Evolutionary conservation across 768 basidiomycete species (phyloP).

Genomic region (Amyloporia xantha): DNA sequence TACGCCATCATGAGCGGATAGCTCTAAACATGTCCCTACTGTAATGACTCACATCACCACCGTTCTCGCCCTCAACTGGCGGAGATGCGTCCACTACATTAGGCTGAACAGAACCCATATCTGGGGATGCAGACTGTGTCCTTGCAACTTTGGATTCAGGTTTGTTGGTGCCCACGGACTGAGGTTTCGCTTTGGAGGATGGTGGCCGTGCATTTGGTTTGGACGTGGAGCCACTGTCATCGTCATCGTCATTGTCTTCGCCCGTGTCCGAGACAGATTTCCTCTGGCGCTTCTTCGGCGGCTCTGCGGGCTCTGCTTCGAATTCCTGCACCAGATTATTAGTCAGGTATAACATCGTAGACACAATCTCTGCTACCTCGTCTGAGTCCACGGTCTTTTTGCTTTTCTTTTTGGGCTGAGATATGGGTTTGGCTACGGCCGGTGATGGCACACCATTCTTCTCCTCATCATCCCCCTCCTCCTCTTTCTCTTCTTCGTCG

Average conservation of each 20-base stretch:
- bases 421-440: constrained; percentile 1
- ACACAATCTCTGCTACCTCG: background rate
- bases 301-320: background rate
- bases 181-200: background rate
- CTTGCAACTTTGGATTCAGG: background rate
- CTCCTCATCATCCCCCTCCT: too few relatives aligned
- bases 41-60: constrained; percentile 1
- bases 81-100: background rate
- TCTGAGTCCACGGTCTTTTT: constrained; percentile 1
- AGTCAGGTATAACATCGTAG: background rate
- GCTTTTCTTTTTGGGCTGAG: background rate
- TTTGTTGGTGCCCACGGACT: background rate
- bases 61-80: background rate
- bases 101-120: too few relatives aligned
- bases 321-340: background rate
- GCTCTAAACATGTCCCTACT: background rate
- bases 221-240: too few relatives aligned
- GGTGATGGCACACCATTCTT: too few relatives aligned
- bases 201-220: too few relatives aligned
- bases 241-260: background rate
- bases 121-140: too few relatives aligned
- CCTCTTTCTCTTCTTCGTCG: too few relatives aligned
- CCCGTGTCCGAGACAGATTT: background rate
- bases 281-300: constrained; percentile 10
- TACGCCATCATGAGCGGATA: background rate